Conservation (phyloP, 495 filamentous ascomycete genomes). For the Symbiotaphrina buchneri region DNA sequence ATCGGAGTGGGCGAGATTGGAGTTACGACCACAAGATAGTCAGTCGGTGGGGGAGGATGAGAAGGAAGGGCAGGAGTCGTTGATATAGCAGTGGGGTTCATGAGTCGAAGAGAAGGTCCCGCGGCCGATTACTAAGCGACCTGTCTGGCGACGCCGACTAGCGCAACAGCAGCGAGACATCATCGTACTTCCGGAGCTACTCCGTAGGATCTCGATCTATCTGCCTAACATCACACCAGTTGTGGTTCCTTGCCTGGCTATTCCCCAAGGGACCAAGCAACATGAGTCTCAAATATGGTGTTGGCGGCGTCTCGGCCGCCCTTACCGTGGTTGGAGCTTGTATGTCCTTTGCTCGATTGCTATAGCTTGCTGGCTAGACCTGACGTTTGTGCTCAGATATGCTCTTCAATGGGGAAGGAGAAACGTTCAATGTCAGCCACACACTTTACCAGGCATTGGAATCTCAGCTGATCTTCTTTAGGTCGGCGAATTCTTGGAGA, state of each 20-base stretch:
- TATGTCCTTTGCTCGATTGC: conserved; percentile 23
- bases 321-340: conserved; percentile 74
- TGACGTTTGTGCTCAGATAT: conserved; percentile 46
- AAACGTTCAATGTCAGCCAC: conserved; percentile 74
- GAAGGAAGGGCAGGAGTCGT: background rate
- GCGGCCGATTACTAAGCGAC: background rate
- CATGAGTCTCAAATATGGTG: conserved; percentile 32
- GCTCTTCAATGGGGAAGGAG: conserved; percentile 90
- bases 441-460: background rate
- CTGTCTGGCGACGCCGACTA: background rate
- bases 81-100: background rate
- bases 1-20: no score
- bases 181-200: no score
- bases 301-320: conserved; percentile 43
- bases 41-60: no score
- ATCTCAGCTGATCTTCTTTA: conserved; percentile 11
- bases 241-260: no score
- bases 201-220: no score
- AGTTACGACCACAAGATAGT: no score
- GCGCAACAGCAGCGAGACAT: no score
- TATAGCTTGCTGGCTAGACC: conserved; percentile 5
- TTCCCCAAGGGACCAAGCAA: no score
- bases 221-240: no score
- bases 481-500: conserved; percentile 89
- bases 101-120: background rate